phyloP scores from a whole-genome alignment of 2,329 filamentous ascomycete species.

The Intubia oerlemansii region DNA sequence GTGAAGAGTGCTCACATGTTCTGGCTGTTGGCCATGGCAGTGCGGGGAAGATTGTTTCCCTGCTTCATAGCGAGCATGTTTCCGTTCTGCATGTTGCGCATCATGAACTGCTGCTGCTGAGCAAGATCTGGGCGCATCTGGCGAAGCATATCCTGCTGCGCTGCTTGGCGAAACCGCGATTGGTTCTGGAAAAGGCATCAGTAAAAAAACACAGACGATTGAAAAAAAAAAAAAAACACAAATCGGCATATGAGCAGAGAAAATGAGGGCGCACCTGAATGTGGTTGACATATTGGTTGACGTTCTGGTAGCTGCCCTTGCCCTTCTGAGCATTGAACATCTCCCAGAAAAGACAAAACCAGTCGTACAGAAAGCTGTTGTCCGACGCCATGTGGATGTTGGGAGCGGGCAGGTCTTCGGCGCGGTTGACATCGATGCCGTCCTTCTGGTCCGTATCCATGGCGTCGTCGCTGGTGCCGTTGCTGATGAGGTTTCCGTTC shows the following conservation, averaged over 20 bases:
- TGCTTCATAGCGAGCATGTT: conserved; percentile 36
- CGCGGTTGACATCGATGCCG: conserved; percentile 49
- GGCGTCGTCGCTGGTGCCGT: conserved; percentile 49
- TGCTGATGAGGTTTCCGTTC: conserved; percentile 43
- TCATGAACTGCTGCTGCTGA: conserved; percentile 38
- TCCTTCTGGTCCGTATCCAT: conserved; percentile 77
- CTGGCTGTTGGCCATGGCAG: conserved; percentile 60
- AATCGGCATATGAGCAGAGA: not conserved
- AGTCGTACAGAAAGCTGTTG: conserved; percentile 82
- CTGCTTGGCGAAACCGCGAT: conserved; percentile 50
- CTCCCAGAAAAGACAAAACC: conserved; percentile 97
- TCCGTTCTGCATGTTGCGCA: conserved; percentile 43
- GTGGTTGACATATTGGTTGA: conserved; percentile 59
- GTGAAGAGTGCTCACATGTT: no score
- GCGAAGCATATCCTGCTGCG: conserved; percentile 58
- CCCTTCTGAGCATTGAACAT: conserved; percentile 69
- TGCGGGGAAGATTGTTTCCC: conserved; percentile 43
- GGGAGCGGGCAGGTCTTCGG: conserved; percentile 59
- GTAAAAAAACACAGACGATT: not conserved
- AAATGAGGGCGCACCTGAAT: no score
- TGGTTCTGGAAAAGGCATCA: conserved; percentile 28
- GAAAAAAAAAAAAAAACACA: not conserved
- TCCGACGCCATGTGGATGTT: conserved; percentile 44
- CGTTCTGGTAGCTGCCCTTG: conserved; percentile 39
- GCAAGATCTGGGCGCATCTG: conserved; percentile 41